Conservation (phyloP, 257 asterid species). For the Mitragyna speciosa region DNA sequence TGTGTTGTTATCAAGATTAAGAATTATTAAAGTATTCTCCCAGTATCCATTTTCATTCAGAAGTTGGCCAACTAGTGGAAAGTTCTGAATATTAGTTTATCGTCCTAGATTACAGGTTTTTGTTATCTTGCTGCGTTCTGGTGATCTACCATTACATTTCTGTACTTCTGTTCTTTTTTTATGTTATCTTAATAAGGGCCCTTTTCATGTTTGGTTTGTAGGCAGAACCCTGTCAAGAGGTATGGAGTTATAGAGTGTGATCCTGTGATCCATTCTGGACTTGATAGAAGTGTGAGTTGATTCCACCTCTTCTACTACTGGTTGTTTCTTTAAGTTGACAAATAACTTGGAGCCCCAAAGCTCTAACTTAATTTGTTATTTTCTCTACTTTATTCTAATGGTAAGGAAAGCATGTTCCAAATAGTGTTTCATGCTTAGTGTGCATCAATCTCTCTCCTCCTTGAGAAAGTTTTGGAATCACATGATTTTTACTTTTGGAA, state of each 20-base stretch:
- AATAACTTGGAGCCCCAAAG: neutral
- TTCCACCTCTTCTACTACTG: conserved; percentile 10
- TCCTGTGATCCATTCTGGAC: conserved; percentile 75
- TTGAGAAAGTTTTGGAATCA: neutral
- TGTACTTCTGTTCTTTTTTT: neutral
- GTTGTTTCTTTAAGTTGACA: neutral
- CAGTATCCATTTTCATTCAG: neutral
- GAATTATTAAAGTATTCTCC: neutral
- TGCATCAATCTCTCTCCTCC: neutral
- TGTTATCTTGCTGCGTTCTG: neutral
- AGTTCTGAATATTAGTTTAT: neutral
- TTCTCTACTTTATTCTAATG: neutral
- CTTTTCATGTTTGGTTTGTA: conserved; percentile 30
- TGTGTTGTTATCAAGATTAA: neutral
- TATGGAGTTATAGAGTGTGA: conserved; percentile 96
- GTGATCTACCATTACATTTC: neutral
- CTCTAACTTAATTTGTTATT: neutral
- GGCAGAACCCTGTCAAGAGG: conserved; percentile 64
- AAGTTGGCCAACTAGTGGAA: conserved; percentile 2
- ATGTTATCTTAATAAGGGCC: neutral
- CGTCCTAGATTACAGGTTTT: neutral
- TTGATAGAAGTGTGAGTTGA: conserved; percentile 77
- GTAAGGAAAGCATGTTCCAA: neutral
- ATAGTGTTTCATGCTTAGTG: neutral
- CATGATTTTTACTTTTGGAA: neutral